phyloP scores from a whole-genome alignment of 805 yeast species.

The Metschnikowia noctiluminum region DNA sequence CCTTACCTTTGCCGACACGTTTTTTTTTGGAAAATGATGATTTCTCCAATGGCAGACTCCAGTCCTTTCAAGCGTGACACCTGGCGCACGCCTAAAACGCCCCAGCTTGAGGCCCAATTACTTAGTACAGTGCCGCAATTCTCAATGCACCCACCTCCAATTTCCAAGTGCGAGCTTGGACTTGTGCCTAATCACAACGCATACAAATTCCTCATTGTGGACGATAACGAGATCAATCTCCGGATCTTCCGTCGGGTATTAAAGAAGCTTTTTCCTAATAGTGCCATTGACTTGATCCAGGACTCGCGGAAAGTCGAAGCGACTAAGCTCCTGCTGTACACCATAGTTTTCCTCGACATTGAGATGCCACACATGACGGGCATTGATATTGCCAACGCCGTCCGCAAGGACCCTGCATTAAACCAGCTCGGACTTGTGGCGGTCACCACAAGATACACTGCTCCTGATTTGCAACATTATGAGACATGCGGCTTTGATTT shows the following conservation, averaged over 20 bases:
- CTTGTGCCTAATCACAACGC: slow-evolving; percentile 12
- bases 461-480: slow-evolving; percentile 29
- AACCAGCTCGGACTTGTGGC: slow-evolving; percentile 35
- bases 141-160: slow-evolving; percentile 5
- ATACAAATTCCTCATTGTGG: slow-evolving; percentile 31
- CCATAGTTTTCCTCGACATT: slow-evolving; percentile 38
- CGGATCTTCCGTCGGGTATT: slow-evolving; percentile 34
- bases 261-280: slow-evolving; percentile 32
- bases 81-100: slow-evolving; percentile 6
- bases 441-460: slow-evolving; percentile 34
- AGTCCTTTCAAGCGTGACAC: slow-evolving; percentile 5
- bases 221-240: slow-evolving; percentile 41
- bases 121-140: slow-evolving; percentile 8
- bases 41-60: slow-evolving; percentile 6
- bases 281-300: slow-evolving; percentile 25
- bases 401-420: slow-evolving; percentile 11
- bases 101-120: slow-evolving; percentile 7
- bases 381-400: slow-evolving; percentile 29
- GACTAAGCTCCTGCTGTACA: slow-evolving; percentile 9
- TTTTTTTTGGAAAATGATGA: slow-evolving; percentile 4
- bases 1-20: neutral
- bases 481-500: slow-evolving; percentile 36
- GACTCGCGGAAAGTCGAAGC: slow-evolving; percentile 33
- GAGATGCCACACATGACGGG: slow-evolving; percentile 45
- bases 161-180: slow-evolving; percentile 2